Evolutionary conservation across 1,284 basidiomycete species (phyloP).

Genomic region (Gomphus bonarii): DNA sequence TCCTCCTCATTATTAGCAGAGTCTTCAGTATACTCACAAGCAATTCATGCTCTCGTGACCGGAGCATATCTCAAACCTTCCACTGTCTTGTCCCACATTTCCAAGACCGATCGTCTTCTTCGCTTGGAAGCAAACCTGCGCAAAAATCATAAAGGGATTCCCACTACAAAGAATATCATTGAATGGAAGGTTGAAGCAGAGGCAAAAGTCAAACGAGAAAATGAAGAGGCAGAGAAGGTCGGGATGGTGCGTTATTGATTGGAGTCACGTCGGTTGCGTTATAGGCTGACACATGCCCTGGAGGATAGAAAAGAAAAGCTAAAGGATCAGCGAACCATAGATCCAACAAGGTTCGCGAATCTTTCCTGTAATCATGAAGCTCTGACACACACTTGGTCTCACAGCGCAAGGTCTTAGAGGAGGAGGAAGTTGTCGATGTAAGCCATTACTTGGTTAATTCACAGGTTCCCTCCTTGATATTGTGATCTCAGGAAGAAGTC

Average conservation of each 20-base stretch:
- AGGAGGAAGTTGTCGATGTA: slow-evolving; percentile 53
- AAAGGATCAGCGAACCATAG: slow-evolving; percentile 38
- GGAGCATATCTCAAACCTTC: slow-evolving; percentile 62
- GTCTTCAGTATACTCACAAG: slow-evolving; percentile 41
- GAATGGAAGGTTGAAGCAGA: slow-evolving; percentile 56
- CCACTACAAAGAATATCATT: slow-evolving; percentile 64
- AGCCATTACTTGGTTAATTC: slow-evolving; percentile 17
- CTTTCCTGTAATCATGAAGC: background rate
- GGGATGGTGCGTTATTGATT: slow-evolving; percentile 45
- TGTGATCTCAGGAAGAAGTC: slow-evolving; percentile 44
- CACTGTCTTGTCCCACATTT: slow-evolving; percentile 59
- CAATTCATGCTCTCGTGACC: slow-evolving; percentile 55
- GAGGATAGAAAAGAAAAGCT: slow-evolving; percentile 47
- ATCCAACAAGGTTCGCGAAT: slow-evolving; percentile 37
- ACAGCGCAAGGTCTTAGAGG: slow-evolving; percentile 49
- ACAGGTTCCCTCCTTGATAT: background rate
- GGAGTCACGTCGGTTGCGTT: background rate
- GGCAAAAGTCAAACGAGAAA: slow-evolving; percentile 53
- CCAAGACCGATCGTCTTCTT: slow-evolving; percentile 65
- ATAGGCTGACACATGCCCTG: slow-evolving; percentile 2
- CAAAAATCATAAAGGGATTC: slow-evolving; percentile 57
- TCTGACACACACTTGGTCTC: slow-evolving; percentile 3
- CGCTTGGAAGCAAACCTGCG: slow-evolving; percentile 68
- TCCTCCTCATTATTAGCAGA: slow-evolving; percentile 25
- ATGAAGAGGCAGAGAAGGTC: slow-evolving; percentile 58